phyloP scores from a whole-genome alignment of 352 stramenopile species.

The Phytophthora foliorum region DNA sequence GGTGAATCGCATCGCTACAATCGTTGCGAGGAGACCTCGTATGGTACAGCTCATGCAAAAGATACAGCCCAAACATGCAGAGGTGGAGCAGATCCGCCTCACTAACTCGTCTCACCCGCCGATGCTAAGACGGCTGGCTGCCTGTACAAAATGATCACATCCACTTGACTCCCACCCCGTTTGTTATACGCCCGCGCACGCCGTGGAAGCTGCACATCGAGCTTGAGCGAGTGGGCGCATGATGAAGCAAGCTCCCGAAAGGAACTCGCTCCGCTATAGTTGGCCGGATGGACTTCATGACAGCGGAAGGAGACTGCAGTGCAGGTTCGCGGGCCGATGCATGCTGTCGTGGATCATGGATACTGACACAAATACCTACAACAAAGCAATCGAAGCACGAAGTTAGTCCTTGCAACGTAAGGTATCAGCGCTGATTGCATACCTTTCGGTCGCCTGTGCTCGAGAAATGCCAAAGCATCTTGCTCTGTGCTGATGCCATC shows the following conservation, averaged over 20 bases:
- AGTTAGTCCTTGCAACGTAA: background rate
- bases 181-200: slow-evolving; percentile 1
- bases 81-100: slow-evolving; percentile 14
- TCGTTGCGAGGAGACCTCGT: slow-evolving; percentile 34
- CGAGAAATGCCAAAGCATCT: slow-evolving; percentile 88
- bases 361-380: slow-evolving; percentile 83
- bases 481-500: slow-evolving; percentile 81
- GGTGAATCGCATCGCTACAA: slow-evolving; percentile 22
- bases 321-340: slow-evolving; percentile 78
- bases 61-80: slow-evolving; percentile 44
- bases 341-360: slow-evolving; percentile 86
- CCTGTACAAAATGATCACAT: slow-evolving; percentile 33
- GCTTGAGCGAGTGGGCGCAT: slow-evolving; percentile 9
- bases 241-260: slow-evolving; percentile 8
- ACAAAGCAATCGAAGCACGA: background rate
- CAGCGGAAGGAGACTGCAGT: slow-evolving; percentile 82
- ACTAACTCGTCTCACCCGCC: slow-evolving; percentile 18
- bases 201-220: slow-evolving; percentile 14
- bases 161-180: slow-evolving; percentile 6
- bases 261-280: slow-evolving; percentile 12
- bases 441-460: slow-evolving; percentile 81
- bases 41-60: slow-evolving; percentile 59
- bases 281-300: slow-evolving; percentile 50
- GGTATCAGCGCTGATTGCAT: slow-evolving; percentile 4
- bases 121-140: slow-evolving; percentile 9